Evolutionary conservation across 2,329 filamentous ascomycete genomes (phyloP).

Genomic region (Epichloe amarillans): DNA sequence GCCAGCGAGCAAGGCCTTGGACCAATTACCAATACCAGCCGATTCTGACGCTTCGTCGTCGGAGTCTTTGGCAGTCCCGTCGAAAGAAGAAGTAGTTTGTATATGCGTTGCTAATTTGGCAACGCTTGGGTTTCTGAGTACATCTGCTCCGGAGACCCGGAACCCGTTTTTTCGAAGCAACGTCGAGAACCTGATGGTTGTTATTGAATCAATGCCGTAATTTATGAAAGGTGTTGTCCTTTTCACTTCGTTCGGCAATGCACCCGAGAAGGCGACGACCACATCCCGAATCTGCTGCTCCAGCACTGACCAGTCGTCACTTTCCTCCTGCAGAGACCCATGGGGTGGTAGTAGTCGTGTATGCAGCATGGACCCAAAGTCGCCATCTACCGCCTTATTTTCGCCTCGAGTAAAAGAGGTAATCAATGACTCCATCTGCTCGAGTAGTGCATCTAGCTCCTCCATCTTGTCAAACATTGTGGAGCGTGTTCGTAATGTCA

Average conservation of each 20-base stretch:
- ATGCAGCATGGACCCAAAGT: not conserved
- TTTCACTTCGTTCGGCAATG: conserved; percentile 10
- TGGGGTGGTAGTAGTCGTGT: too few relatives aligned
- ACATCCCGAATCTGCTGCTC: not conserved
- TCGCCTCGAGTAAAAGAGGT: not conserved
- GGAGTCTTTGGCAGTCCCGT: too few relatives aligned
- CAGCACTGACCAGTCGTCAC: not conserved
- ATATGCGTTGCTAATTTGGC: conserved; percentile 10
- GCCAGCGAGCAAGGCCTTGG: not conserved
- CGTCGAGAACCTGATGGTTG: conserved; percentile 19
- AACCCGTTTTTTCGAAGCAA: conserved; percentile 15
- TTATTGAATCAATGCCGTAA: conserved; percentile 20
- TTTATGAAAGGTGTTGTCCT: conserved; percentile 19
- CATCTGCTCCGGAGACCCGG: conserved; percentile 19
- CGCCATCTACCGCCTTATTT: not conserved
- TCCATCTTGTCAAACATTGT: not conserved
- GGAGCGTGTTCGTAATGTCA: not conserved
- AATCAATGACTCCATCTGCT: not conserved
- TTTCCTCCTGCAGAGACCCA: not conserved
- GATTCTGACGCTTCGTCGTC: not conserved
- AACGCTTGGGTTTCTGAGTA: conserved; percentile 20
- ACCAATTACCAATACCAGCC: not conserved
- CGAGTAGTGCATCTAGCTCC: not conserved
- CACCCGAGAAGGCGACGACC: not conserved
- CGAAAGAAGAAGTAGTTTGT: not conserved